Conservation (phyloP, 805 yeast species). For the Metschnikowia vanudenii region DNA sequence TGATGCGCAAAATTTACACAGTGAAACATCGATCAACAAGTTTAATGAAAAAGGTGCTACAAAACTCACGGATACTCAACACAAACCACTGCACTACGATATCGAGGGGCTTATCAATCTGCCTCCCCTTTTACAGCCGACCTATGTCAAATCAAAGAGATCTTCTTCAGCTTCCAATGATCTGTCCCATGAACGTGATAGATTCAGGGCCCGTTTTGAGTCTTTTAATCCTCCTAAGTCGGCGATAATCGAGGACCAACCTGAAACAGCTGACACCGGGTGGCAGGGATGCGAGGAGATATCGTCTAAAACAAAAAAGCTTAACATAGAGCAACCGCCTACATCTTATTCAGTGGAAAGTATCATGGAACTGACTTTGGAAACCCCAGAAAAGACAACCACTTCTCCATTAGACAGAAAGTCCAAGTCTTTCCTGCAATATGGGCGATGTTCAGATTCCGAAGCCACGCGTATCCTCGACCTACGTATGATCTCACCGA, state of each 20-base stretch:
- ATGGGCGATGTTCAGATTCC: not conserved
- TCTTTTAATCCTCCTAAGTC: slow-evolving; percentile 26
- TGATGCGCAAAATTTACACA: no score
- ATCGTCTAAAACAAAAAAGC: slow-evolving; percentile 37
- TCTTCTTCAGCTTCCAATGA: slow-evolving; percentile 43
- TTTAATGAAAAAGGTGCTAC: not conserved
- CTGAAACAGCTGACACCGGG: slow-evolving; percentile 4
- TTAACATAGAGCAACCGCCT: slow-evolving; percentile 19
- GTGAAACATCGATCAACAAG: not conserved
- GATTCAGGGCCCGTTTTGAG: slow-evolving; percentile 40
- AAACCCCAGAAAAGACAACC: slow-evolving; percentile 8
- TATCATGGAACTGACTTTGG: slow-evolving; percentile 5
- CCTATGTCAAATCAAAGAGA: slow-evolving; percentile 25
- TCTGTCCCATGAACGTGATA: slow-evolving; percentile 37
- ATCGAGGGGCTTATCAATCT: not conserved
- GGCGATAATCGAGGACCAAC: slow-evolving; percentile 6
- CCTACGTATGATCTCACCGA: slow-evolving; percentile 8
- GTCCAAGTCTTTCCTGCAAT: slow-evolving; percentile 15
- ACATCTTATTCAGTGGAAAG: slow-evolving; percentile 8
- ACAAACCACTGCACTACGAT: not conserved
- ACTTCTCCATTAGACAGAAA: slow-evolving; percentile 22
- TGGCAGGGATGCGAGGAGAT: slow-evolving; percentile 40
- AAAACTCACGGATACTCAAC: not conserved
- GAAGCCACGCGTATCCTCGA: slow-evolving; percentile 1
- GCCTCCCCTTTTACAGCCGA: not conserved